A percentile compares a stretch with the other conserved stretches of the same genome.
These are phyloP conservation scores for Tritrichomonas musculus DNA, from an alignment of 208 protist species.

Conservation along the genomic window DNA sequence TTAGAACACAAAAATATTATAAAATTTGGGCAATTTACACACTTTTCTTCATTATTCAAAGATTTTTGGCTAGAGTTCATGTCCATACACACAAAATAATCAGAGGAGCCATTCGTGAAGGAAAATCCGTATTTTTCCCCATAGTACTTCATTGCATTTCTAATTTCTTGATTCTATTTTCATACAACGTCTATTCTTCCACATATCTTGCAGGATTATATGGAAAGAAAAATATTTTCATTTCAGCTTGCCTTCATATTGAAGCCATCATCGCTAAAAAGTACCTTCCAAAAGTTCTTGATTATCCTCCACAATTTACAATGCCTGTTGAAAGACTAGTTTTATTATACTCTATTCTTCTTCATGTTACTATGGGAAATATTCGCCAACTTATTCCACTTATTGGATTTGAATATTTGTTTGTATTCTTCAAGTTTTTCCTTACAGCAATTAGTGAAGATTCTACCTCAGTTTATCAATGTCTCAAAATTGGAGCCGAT, in stretches of 20 bases:
- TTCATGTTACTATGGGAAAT: neutral
- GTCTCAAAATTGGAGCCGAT: neutral
- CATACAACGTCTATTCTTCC: neutral
- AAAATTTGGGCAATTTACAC: neutral
- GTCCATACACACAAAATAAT: neutral
- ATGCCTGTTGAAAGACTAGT: neutral
- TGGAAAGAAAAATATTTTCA: neutral
- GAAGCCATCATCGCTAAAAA: neutral
- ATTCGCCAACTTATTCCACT: neutral
- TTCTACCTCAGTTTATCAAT: neutral
- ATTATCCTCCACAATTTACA: neutral
- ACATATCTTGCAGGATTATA: neutral
- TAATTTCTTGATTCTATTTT: neutral
- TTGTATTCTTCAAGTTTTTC: neutral
- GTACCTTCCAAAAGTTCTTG: neutral
- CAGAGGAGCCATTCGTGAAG: neutral
- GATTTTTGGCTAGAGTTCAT: neutral
- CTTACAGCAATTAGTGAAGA: neutral
- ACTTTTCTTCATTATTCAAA: neutral
- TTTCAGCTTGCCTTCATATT: neutral
- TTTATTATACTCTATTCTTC: neutral
- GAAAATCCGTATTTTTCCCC: neutral
- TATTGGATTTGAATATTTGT: neutral
- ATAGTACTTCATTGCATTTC: neutral
- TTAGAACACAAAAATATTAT: neutral